Evolutionary conservation across 2,329 filamentous ascomycete genomes (phyloP), one percentile per base, ranked within the genome.

Genomic region (Colletotrichum siamense): DNA sequence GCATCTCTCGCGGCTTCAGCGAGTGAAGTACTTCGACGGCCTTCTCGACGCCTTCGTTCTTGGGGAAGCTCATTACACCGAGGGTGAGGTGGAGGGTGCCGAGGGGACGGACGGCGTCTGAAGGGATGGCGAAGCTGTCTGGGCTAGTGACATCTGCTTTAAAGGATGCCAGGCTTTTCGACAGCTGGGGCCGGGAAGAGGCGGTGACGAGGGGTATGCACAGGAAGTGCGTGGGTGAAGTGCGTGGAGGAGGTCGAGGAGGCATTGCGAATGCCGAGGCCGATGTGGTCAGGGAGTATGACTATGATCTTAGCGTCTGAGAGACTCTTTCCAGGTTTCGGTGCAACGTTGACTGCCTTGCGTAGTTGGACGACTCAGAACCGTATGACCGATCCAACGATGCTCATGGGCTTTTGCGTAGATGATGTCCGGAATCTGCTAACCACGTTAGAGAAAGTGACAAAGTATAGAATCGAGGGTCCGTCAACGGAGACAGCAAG

Each of bases 21-120:
- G 81, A 79, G 69, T 78, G 80, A 26, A 90, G 81, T 55, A 89
- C 77, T 49, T 82, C 83, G 16, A 85, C 80, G 3, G 89, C 89
- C 52, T 80, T 83, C 5, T 85, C 85, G 8, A 91, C 78, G 6
- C 83, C 82, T 68, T 89, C 87, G 4, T 87, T 84, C 4, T 86
- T 88, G 5, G 88, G 84, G 12, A 98, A 89, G 78, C 91, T 94
- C 94, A 98, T 96, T 2, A 98, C 94, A 0, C 96, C 96, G 0
- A 98, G 88, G 0, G 96, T 98, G 4, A 96, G 87, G 84, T 99
- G 96, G 64, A 98, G 85, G 2, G 95, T 96, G 1, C 95, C 95
- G 1, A 95, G 85, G 0, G 95, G 95, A 32, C 96, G 89, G 67
- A 98, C 86, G 3, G 95, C 95, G 71, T 90, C 90, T 36, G 87